Evolutionary conservation across 179 eudicot genomes (phyloP), one percentile per base, ranked within the genome.

Genomic region (Patellifolia procumbens): DNA sequence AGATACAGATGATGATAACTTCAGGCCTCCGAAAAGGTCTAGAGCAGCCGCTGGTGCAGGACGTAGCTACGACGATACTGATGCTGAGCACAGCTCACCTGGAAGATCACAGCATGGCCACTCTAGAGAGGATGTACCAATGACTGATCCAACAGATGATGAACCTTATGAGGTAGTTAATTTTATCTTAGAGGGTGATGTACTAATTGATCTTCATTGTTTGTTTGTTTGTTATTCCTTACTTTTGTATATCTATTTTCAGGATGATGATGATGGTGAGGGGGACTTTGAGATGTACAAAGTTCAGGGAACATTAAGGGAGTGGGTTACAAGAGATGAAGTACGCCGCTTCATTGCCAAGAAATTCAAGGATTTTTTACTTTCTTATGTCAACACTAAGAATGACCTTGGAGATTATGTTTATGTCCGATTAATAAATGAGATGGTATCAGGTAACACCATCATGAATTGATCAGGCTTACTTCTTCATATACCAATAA

Each of bases 241-340:
- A 20, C 45, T 48, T 45, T 56, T 59, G 58, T 9, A 11, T 5
- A 2, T 64, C 20, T 75, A 49, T 35, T 59, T 68, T 61, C 72
- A 92, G 97, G 97, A 94, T 75, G 97, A 92, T 10, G 88, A 88
- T 62, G 91, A 91, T 61, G 97, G 91, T 19, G 97, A 91, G 66
- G 94, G 87, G 5, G 98, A 91, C 74, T 89, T 84, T 87, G 94
- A 90, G 85, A 91, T 94, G 97, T 94, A 94, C 78, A 86, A 86
- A 29, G 91, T 94, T 49, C 98, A 94, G 59, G 98, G 98, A 80
- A 92, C 97, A 22, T 88, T 92, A 29, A 88, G 98, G 81, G 98
- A 94, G 78, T 94, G 98, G 98, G 98, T 94, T 66, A 94, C 93
- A 31, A 89, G 98, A 89, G 98, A 94, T 87, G 98, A 94, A 89